Conservation (phyloP, 805 yeast species). For the Metschnikowia lunata region DNA sequence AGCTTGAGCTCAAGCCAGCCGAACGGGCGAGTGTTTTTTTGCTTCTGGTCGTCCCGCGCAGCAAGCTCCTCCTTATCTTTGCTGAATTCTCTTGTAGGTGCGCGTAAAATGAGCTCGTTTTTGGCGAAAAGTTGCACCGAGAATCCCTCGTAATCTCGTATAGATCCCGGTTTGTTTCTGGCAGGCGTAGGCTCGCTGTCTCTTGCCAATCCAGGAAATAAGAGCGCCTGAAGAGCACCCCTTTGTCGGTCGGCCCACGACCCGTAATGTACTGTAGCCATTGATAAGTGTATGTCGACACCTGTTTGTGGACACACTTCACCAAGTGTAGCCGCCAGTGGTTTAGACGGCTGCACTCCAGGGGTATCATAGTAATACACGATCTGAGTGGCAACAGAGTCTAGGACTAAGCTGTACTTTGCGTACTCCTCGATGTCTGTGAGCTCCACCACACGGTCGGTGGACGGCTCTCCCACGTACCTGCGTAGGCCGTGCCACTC, state of each 20-base stretch:
- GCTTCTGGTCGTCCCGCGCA: conserved; percentile 6
- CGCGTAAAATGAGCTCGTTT: conserved; percentile 64
- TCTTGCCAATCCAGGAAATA: conserved; percentile 64
- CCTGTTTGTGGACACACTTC: conserved; percentile 41
- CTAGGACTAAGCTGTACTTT: conserved; percentile 64
- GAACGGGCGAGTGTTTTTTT: conserved; percentile 45
- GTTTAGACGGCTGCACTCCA: conserved; percentile 35
- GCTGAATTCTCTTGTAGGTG: conserved; percentile 82
- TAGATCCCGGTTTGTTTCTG: conserved; percentile 39
- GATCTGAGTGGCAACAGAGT: conserved; percentile 51
- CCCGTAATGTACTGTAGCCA: conserved; percentile 76
- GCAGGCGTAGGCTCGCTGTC: conserved; percentile 41
- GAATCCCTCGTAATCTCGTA: conserved; percentile 55
- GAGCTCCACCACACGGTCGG: conserved; percentile 27
- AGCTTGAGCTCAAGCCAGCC: conserved; percentile 87
- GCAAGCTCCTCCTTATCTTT: conserved; percentile 49
- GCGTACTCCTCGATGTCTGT: conserved; percentile 67
- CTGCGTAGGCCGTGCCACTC: conserved; percentile 78
- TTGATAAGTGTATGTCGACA: conserved; percentile 51
- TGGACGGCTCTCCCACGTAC: conserved; percentile 45
- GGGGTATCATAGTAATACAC: conserved; percentile 69
- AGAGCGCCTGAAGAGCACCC: conserved; percentile 52
- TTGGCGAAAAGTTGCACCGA: conserved; percentile 49
- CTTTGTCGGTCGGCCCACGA: conserved; percentile 95
- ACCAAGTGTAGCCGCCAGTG: not conserved